Conservation (phyloP, 139 green algal genomes). For the Mesostigma viride region DNA sequence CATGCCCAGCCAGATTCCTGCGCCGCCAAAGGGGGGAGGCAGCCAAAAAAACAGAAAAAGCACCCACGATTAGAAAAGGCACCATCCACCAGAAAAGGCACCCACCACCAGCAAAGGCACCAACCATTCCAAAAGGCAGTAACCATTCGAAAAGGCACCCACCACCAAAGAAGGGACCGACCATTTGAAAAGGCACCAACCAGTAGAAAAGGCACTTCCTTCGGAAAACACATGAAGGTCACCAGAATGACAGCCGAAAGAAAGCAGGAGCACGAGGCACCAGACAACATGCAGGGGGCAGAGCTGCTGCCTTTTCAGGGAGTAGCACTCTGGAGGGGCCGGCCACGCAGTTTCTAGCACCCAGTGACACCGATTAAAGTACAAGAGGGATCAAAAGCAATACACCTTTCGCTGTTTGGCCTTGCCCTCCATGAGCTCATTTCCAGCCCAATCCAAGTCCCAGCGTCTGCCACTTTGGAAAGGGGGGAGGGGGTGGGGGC, state of each 20-base stretch:
- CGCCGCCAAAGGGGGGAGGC: not conserved
- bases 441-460: no score
- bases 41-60: no score
- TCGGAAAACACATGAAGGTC: not conserved
- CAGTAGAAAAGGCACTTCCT: no score
- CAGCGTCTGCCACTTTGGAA: not conserved
- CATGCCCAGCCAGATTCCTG: slow-evolving; percentile 26
- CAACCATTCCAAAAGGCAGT: no score
- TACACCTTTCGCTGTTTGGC: no score
- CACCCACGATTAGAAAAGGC: no score
- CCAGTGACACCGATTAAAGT: not conserved
- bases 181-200: not conserved
- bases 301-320: not conserved
- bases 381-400: not conserved
- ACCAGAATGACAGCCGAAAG: not conserved
- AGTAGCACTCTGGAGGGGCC: not conserved
- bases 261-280: not conserved
- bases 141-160: not conserved
- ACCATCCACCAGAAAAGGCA: no score
- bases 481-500: not conserved
- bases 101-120: no score
- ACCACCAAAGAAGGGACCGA: not conserved
- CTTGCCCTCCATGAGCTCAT: no score
- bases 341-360: not conserved
- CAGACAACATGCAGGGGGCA: not conserved